Evolutionary conservation across 345 rosid genomes (phyloP).

Genomic region (Psidium guajava): DNA sequence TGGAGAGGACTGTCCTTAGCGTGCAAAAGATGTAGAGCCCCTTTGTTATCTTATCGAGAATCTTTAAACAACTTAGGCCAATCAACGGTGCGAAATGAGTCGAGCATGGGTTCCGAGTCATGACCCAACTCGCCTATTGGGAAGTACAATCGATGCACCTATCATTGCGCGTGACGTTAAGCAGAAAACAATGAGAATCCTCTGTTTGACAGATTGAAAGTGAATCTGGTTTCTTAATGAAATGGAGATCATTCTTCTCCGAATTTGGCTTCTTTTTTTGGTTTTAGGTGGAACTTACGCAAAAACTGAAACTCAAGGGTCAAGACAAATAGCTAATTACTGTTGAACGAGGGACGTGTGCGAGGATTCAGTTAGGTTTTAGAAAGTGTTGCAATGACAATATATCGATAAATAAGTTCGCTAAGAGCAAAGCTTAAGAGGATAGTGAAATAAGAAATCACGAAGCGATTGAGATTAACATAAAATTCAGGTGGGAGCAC

Average conservation of each 20-base stretch:
- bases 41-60: neutral
- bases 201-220: neutral
- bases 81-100: neutral
- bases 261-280: neutral
- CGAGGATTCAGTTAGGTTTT: neutral
- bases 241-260: neutral
- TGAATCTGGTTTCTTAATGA: neutral
- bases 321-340: neutral
- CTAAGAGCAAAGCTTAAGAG: neutral
- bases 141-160: neutral
- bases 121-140: neutral
- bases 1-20: neutral
- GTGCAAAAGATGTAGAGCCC: neutral
- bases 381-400: neutral
- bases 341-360: neutral
- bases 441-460: neutral
- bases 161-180: neutral
- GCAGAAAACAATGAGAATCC: neutral
- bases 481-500: neutral
- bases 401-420: neutral
- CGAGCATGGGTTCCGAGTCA: neutral
- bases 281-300: neutral
- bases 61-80: neutral
- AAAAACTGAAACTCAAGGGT: neutral
- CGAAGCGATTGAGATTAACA: neutral